A percentile compares a stretch with the other conserved stretches of the same genome.
Conservation (phyloP, 2,329 filamentous ascomycete species). For the Pseudogymnoascus sp. region DNA sequence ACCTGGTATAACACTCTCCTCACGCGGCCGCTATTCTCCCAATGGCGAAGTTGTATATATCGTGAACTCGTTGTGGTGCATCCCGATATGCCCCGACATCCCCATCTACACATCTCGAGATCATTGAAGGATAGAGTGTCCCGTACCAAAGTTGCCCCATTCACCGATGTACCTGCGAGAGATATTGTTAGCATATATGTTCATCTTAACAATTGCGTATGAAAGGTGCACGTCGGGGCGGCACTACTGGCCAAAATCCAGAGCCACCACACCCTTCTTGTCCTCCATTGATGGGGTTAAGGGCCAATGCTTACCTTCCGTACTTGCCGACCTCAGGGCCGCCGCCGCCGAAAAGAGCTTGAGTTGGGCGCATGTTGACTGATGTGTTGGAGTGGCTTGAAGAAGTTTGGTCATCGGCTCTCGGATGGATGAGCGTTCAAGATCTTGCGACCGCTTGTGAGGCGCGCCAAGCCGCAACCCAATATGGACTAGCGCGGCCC, state of each 20-base stretch:
- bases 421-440: conserved; percentile 15
- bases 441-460: conserved; percentile 15
- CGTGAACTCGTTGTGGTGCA: not conserved
- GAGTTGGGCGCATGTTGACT: conserved; percentile 29
- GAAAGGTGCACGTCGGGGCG: not conserved
- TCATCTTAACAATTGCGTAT: not conserved
- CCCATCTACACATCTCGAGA: not conserved
- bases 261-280: not conserved
- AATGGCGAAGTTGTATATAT: not conserved
- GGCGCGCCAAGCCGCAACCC: conserved; percentile 18
- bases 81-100: conserved; percentile 3
- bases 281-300: not conserved
- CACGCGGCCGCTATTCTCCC: not conserved
- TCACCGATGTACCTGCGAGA: conserved; percentile 26
- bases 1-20: conserved; percentile 13
- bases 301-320: conserved; percentile 27
- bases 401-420: conserved; percentile 15
- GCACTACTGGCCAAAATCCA: not conserved
- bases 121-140: not conserved
- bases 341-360: conserved; percentile 27
- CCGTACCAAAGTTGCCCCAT: conserved; percentile 31
- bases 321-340: conserved; percentile 28
- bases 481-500: conserved; percentile 22
- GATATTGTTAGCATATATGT: not conserved
- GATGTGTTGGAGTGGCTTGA: conserved; percentile 16